Percentiles rank a stretch among this genome's conserved stretches.
phyloP scores from a whole-genome alignment of 2,329 filamentous ascomycete species.

The Tolypocladium capitatum region DNA sequence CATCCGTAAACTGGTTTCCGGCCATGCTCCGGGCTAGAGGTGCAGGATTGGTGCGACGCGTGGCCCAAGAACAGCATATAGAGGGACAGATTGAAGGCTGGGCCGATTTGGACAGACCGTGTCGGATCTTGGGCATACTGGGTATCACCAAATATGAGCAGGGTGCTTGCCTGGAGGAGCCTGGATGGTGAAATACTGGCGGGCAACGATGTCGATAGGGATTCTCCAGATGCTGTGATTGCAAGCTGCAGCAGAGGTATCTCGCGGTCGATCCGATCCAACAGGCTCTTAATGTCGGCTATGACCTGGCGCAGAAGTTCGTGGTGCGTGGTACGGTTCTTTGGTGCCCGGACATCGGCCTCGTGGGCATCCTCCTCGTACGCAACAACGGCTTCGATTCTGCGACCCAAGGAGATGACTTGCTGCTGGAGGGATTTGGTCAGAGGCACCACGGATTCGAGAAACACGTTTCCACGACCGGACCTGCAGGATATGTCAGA shows the following conservation, averaged over 20 bases:
- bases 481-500: constrained; percentile 21
- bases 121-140: constrained; percentile 58
- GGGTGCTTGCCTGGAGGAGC: constrained; percentile 81
- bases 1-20: constrained; percentile 12
- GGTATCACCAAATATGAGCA: constrained; percentile 75
- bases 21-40: background rate
- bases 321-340: constrained; percentile 23
- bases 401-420: constrained; percentile 66
- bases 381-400: constrained; percentile 56
- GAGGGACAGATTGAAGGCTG: constrained; percentile 71
- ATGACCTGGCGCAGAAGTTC: constrained; percentile 58
- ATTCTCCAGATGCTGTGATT: constrained; percentile 87
- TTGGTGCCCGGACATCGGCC: constrained; percentile 26
- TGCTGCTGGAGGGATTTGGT: constrained; percentile 74
- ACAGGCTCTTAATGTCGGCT: constrained; percentile 58
- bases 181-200: constrained; percentile 80
- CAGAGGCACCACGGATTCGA: constrained; percentile 74
- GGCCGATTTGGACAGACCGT: constrained; percentile 67
- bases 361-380: constrained; percentile 39
- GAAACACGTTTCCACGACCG: constrained; percentile 39
- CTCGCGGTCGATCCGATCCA: constrained; percentile 74
- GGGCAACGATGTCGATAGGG: constrained; percentile 65
- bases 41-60: constrained; percentile 22
- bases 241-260: constrained; percentile 87
- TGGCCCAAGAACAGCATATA: constrained; percentile 94